phyloP scores from a whole-genome alignment of 2,329 filamentous ascomycete species.

The Myotisia sp. region DNA sequence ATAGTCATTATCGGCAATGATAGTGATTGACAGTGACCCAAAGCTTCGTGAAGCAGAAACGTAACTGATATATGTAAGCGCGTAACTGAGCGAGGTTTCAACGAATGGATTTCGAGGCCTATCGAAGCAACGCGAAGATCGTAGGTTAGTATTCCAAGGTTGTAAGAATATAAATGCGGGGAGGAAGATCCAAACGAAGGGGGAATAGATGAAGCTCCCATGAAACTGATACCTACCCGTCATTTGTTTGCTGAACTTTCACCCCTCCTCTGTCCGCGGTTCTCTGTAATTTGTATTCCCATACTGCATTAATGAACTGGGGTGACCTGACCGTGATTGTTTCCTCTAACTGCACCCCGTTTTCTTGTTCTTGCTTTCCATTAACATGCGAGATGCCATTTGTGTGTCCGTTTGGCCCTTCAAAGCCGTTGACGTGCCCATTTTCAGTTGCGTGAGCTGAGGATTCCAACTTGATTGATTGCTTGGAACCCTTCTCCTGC shows the following conservation, averaged over 20 bases:
- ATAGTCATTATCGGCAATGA: constrained; percentile 92
- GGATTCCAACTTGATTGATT: constrained; percentile 8
- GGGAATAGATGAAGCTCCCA: constrained; percentile 31
- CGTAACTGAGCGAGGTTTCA: constrained; percentile 79
- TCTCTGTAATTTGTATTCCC: constrained; percentile 70
- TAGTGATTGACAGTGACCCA: constrained; percentile 59
- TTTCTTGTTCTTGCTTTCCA: no score
- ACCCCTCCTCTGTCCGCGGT: constrained; percentile 62
- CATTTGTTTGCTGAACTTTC: constrained; percentile 52
- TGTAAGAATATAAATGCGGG: no score
- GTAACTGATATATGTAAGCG: constrained; percentile 59
- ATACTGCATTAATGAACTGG: constrained; percentile 74
- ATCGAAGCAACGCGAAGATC: background rate
- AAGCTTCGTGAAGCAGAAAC: constrained; percentile 40
- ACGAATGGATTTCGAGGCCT: constrained; percentile 67
- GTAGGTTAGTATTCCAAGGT: background rate
- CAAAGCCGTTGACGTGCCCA: constrained; percentile 5
- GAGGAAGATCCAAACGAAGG: constrained; percentile 87
- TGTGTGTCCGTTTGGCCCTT: no score
- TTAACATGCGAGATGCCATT: no score
- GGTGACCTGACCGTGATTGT: constrained; percentile 81
- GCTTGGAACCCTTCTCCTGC: constrained; percentile 17
- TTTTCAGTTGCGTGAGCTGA: constrained; percentile 8
- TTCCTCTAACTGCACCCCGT: constrained; percentile 25
- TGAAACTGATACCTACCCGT: constrained; percentile 19